Evolutionary conservation across 345 rosid genomes (phyloP), one percentile per base, ranked within the genome.

Genomic region (Erodium maritimum): DNA sequence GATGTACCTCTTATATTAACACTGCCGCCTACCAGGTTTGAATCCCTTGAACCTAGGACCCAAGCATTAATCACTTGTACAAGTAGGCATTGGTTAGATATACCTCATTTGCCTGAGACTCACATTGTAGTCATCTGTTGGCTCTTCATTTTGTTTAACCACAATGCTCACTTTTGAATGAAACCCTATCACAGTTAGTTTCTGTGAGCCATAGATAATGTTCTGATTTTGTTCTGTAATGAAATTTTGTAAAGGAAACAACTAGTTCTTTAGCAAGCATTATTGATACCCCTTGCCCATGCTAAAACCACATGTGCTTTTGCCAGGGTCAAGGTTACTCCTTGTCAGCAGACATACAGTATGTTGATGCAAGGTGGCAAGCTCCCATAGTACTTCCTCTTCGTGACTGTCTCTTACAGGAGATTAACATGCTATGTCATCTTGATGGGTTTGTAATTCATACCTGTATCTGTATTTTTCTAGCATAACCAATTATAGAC

Each of bases 281-380:
- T 18, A 24, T 23, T 18, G 23, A 60, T 11, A 19, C 9, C 21
- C 19, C 54, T 5, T 5, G 21, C n/a, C 10, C 14, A 2, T 51
- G 21, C 0, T 17, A 5, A n/a, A 55, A 29, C 0, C 21, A 18
- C 55, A 19, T 60, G 58, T 70, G 11, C 29, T 57, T 73, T 21
- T 54, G 56, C 68, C 82, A 93, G 96, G 99, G 99, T 54, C 80
- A 76, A 66, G 99, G 95, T 54, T 89, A 86, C 75, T 89, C 99
- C 61, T 80, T 93, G 60, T 73, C 96, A n/a, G 96, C 96, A 54
- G 96, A 93, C 74, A 82, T 93, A 63, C 95, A 93, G 63, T 79
- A 83, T 56, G 91, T 85, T 56, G 99, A 93, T 76, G 81, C 89
- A 9, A 81, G 99, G 71, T 81, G 95, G 89, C 75, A 82, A 60